These are phyloP conservation scores for Geotrichum klebahnii DNA, from an alignment of 1,139 yeast species.

Conservation along the genomic window DNA sequence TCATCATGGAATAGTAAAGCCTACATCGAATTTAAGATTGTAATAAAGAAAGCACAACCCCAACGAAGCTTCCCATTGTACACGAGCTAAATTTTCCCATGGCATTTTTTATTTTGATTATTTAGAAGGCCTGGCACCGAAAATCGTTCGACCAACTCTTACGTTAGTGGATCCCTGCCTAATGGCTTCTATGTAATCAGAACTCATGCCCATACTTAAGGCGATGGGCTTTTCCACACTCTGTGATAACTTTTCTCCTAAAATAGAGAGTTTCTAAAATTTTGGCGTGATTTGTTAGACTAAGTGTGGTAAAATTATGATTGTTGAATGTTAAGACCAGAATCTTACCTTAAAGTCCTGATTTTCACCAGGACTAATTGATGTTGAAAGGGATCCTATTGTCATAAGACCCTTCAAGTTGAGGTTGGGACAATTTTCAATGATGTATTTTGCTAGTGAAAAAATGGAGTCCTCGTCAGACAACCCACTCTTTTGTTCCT, in stretches of 20 bases:
- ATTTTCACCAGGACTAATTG: slow-evolving; percentile 51
- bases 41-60: too few relatives aligned
- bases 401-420: slow-evolving; percentile 83
- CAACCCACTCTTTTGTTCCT: slow-evolving; percentile 83
- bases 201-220: slow-evolving; percentile 96
- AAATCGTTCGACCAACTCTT: slow-evolving; percentile 87
- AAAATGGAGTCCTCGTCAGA: slow-evolving; percentile 44
- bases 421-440: slow-evolving; percentile 53
- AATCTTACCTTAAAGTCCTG: slow-evolving; percentile 53
- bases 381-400: slow-evolving; percentile 79
- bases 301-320: neutral
- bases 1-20: too few relatives aligned
- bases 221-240: slow-evolving; percentile 47
- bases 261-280: slow-evolving; percentile 44
- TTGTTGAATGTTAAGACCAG: neutral
- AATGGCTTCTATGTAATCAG: slow-evolving; percentile 81
- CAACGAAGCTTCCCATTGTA: too few relatives aligned
- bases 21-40: too few relatives aligned
- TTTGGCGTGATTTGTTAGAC: too few relatives aligned
- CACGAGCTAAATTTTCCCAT: neutral
- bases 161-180: slow-evolving; percentile 84
- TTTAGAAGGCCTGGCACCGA: slow-evolving; percentile 52
- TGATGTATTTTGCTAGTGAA: slow-evolving; percentile 50
- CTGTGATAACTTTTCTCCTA: slow-evolving; percentile 50
- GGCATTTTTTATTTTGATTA: neutral